Evolutionary conservation across 1,284 basidiomycete species (phyloP), one percentile per base, ranked within the genome.

Genomic region (Cystobasidiaceae sp.): DNA sequence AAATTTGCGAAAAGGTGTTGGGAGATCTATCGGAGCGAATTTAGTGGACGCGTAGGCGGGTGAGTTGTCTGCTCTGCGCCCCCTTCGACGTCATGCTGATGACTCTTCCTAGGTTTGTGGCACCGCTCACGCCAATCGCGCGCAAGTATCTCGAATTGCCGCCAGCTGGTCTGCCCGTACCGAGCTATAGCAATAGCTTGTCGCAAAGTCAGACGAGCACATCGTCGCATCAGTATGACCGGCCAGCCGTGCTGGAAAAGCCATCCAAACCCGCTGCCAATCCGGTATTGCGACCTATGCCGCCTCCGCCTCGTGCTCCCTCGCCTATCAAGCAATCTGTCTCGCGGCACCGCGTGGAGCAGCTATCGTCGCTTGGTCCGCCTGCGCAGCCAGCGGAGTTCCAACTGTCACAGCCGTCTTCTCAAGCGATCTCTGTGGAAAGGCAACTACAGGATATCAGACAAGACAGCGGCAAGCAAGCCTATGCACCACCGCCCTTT

Each of bases 81-180:
- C 30, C 2, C 1, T 13, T 25, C 21, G 39, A 23, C 23, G 30
- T n/a, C n/a, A n/a, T n/a, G 39, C 51, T 41, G 68, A 62, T 19
- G 11, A n/a, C n/a, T 32, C 43, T 28, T 72, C 46, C 67, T 59
- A 90, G 89, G 51, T 90, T 91, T 72, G 81, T 82, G 15, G 80
- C 80, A 3, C 88, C 88, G 4, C 80, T 91, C 21, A 86, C 86
- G 2, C 89, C 89, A 3, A 86, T 83, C 1, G 84, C 84, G 60
- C 85, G 82, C 71, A 89, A 88, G 75, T 90, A 90, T 74, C 82
- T 91, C 2, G 84, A 87, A 67, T 80, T 90, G 2, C 48, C 57
- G 33, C 61, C 67, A 4, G 11, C 46, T 17, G 62, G 45, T 1
- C 54, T 41, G 2, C 51, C 58, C 0, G 8, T 64, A 0, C 44